Percentiles rank a stretch among this genome's conserved stretches.
Conservation (phyloP, 2,329 filamentous ascomycete species). For the Penicillium sp. region DNA sequence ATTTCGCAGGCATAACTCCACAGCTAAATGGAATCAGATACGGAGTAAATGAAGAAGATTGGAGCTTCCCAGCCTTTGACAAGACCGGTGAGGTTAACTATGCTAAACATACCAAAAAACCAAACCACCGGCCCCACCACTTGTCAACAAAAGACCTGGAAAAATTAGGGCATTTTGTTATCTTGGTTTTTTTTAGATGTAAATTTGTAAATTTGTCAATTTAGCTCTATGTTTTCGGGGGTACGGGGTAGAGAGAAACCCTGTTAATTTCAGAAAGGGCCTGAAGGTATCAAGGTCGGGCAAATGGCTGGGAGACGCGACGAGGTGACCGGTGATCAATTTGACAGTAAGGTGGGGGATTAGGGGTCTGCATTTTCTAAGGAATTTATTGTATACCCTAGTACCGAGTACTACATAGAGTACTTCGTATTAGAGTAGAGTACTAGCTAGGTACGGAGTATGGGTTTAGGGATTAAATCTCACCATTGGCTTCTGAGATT, state of each 20-base stretch:
- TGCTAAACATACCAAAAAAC: neutral
- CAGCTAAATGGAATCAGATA: neutral
- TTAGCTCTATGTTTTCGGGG: too few species aligned
- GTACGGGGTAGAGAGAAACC: neutral
- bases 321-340: neutral
- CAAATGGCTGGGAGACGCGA: slow-evolving; percentile 6
- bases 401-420: neutral
- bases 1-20: neutral
- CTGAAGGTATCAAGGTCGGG: neutral
- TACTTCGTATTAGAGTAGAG: neutral
- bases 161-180: neutral
- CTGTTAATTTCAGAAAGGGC: neutral
- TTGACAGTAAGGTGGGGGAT: neutral
- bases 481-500: neutral
- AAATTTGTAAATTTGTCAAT: too few species aligned
- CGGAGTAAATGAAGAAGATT: neutral
- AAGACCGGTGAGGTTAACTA: neutral
- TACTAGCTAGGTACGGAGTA: slow-evolving; percentile 1
- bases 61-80: neutral
- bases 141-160: neutral
- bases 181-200: neutral
- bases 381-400: neutral
- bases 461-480: neutral
- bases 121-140: slow-evolving; percentile 2
- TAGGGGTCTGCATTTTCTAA: neutral